Evolutionary conservation across 2,329 filamentous ascomycete genomes (phyloP).

Genomic region (Fusarium metavorans): DNA sequence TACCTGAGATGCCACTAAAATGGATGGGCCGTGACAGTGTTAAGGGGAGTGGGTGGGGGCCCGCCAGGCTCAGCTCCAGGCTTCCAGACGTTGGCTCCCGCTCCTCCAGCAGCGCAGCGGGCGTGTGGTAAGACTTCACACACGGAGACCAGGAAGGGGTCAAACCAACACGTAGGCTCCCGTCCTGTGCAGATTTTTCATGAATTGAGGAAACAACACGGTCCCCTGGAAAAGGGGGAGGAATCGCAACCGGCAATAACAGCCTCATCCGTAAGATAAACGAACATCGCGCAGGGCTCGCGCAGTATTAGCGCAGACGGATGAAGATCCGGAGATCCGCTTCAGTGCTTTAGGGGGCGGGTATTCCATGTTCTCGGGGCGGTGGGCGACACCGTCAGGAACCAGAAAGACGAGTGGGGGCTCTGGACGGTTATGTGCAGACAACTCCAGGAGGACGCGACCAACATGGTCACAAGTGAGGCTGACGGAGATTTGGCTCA

Average conservation of each 20-base stretch:
- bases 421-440: neutral
- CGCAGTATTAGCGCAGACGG: neutral
- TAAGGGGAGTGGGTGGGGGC: neutral
- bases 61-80: neutral
- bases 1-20: neutral
- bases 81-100: neutral
- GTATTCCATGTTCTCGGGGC: neutral
- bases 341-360: neutral
- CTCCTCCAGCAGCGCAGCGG: neutral
- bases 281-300: neutral
- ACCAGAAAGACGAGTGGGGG: neutral
- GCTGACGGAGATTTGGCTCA: neutral
- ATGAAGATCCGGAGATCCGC: neutral
- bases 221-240: neutral
- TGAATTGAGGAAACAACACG: neutral
- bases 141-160: neutral
- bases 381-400: neutral
- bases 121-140: neutral
- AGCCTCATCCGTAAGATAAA: neutral
- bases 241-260: neutral
- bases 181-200: neutral
- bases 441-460: neutral
- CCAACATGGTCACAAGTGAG: neutral
- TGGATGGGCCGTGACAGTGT: neutral
- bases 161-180: neutral